Evolutionary conservation across 2,329 filamentous ascomycete species (phyloP).

Genomic region (Fusarium pseudonygamai): DNA sequence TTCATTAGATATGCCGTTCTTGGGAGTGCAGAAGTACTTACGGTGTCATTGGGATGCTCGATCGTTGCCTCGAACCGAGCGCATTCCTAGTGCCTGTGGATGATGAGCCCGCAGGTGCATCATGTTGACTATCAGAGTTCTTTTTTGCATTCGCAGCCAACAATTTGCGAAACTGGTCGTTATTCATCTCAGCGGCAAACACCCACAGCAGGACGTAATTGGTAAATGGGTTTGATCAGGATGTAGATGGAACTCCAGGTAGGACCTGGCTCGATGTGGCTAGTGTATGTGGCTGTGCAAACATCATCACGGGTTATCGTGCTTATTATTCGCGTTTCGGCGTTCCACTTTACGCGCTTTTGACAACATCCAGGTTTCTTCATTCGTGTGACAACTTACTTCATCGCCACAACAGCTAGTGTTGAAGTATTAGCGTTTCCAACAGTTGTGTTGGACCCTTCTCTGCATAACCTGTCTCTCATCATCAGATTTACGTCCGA

Average conservation of each 20-base stretch:
- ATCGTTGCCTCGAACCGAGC: constrained; percentile 79
- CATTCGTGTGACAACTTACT: background rate
- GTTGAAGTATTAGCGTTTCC: background rate
- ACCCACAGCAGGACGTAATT: background rate
- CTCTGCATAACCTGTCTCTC: background rate
- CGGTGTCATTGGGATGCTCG: constrained; percentile 95
- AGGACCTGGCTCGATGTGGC: constrained; percentile 32
- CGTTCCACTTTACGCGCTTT: constrained; percentile 51
- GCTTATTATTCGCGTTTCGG: constrained; percentile 42
- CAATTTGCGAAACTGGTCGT: constrained; percentile 90
- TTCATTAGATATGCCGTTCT: constrained; percentile 35
- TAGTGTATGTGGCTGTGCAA: constrained; percentile 32
- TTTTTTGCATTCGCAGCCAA: constrained; percentile 63
- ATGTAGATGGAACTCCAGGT: background rate
- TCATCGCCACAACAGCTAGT: background rate
- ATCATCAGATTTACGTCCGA: background rate
- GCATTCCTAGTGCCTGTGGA: constrained; percentile 52
- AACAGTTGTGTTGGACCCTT: background rate
- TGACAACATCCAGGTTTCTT: constrained; percentile 13
- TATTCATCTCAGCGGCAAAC: constrained; percentile 76
- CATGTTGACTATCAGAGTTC: constrained; percentile 53
- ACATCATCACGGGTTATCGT: constrained; percentile 53
- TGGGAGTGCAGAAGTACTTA: constrained; percentile 54
- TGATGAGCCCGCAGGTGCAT: constrained; percentile 51
- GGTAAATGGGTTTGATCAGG: background rate